A percentile compares a stretch with the other conserved stretches of the same genome.
Conservation (phyloP, 2,329 filamentous ascomycete species). For the Paramyrothecium roridum region DNA sequence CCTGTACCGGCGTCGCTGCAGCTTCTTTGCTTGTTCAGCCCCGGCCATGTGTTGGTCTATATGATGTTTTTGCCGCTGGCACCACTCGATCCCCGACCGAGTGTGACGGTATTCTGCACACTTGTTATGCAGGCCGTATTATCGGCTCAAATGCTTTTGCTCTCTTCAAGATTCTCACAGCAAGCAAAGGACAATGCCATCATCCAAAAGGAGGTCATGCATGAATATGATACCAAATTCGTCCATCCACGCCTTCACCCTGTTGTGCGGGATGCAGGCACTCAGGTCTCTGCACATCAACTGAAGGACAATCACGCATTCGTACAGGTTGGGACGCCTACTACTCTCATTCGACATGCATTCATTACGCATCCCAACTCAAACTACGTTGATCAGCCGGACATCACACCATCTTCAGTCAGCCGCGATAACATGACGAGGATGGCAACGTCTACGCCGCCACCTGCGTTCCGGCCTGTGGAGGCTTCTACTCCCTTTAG, state of each 20-base stretch:
- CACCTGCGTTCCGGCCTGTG: constrained; percentile 22
- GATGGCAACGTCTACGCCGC: constrained; percentile 41
- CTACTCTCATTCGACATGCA: constrained; percentile 64
- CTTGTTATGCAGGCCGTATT: constrained; percentile 73
- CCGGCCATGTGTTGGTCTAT: constrained; percentile 88
- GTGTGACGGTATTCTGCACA: constrained; percentile 80
- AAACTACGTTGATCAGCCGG: constrained; percentile 52
- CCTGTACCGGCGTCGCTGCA: constrained; percentile 79
- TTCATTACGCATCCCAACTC: constrained; percentile 84
- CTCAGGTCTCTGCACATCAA: constrained; percentile 63
- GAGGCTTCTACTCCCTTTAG: constrained; percentile 30
- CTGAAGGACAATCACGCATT: constrained; percentile 37
- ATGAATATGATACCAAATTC: constrained; percentile 94
- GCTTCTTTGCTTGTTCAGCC: constrained; percentile 88
- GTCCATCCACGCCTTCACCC: constrained; percentile 88
- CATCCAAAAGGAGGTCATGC: constrained; percentile 87
- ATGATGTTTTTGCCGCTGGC: constrained; percentile 80
- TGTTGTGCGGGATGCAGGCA: constrained; percentile 72
- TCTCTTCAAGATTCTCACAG: constrained; percentile 74
- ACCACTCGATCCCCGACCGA: constrained; percentile 74
- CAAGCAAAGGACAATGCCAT: constrained; percentile 81
- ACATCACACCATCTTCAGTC: constrained; percentile 41
- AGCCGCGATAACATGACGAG: constrained; percentile 33
- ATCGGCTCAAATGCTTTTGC: constrained; percentile 70
- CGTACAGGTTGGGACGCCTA: constrained; percentile 50